Evolutionary conservation across 2,329 filamentous ascomycete genomes (phyloP).

Genomic region (Teratosphaeria pseudoeucalypti): DNA sequence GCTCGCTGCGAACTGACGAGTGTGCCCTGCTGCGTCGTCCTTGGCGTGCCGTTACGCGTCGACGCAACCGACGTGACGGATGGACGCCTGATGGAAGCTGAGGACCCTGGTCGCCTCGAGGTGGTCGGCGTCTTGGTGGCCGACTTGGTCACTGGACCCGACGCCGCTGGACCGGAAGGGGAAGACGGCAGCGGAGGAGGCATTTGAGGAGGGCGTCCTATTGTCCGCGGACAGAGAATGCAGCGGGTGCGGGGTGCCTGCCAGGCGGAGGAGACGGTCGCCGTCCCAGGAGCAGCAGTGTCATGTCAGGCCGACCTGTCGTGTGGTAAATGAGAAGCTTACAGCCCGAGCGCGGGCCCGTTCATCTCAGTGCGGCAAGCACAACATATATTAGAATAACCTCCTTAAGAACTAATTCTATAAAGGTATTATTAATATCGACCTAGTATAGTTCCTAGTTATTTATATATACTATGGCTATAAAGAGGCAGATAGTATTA

Average conservation of each 20-base stretch:
- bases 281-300: background rate
- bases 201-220: background rate
- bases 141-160: background rate
- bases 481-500: too few relatives aligned
- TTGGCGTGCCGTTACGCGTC: background rate
- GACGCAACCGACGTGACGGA: background rate
- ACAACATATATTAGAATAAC: too few relatives aligned
- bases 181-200: background rate
- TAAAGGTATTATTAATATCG: too few relatives aligned
- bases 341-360: background rate
- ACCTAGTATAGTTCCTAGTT: too few relatives aligned
- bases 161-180: background rate
- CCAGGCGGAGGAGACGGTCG: background rate
- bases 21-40: background rate
- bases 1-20: constrained; percentile 5
- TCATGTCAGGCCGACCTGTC: background rate
- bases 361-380: background rate
- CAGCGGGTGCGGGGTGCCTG: background rate
- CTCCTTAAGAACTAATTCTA: too few relatives aligned
- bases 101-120: background rate
- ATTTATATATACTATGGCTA: too few relatives aligned
- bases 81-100: background rate
- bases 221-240: background rate
- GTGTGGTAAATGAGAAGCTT: background rate
- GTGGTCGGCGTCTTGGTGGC: background rate